Evolutionary conservation across 768 basidiomycete genomes (phyloP), one percentile per base, ranked within the genome.

Genomic region (Tricholoma bakamatsutake): DNA sequence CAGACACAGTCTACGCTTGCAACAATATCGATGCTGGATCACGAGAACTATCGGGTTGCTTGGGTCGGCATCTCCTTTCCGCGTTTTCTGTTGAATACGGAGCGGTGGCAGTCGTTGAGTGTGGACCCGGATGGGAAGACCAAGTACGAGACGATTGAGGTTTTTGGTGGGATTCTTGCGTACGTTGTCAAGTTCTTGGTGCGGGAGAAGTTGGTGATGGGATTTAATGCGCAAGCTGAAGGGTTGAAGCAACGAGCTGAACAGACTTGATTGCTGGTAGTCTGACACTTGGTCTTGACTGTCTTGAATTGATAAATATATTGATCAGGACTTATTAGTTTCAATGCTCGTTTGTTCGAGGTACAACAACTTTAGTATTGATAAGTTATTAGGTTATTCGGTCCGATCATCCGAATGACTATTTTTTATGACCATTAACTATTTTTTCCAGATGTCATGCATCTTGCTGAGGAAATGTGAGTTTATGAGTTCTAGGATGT

Each of bases 51-150:
- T 64, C 79, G 80, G 31, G 76, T 80, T 31, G 77, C 83, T 17
- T 90, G 88, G 88, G 61, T 67, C 33, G 72, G 73, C 31, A 58
- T 68, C 18, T 66, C 66, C 0, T 58, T 71, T 30, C 80, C 82
- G 1, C 37, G 57, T 0, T 83, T 79, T 76, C 57, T 85, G n/a
- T 59, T 88, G 28, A 55, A 59, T 28, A 69, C 80, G 2, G 80
- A 82, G 56, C 76, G 88, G 13, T 88, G 85, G 86, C 87, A 90
- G 67, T 73, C 72, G 55, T 65, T 90, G 52, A 78, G 71, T 30
- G 71, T 76, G 8, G 69, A 67, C 33, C 79, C 74, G 39, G 74
- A 77, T 35, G 77, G 80, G 61, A 71, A 72, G 60, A 87, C 85
- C 28, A 76, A 74, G 48, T 90, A 90, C 58, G 85, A 88, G 67